Evolutionary conservation across 257 asterid species (phyloP).

Genomic region (Solanum chmielewskii): DNA sequence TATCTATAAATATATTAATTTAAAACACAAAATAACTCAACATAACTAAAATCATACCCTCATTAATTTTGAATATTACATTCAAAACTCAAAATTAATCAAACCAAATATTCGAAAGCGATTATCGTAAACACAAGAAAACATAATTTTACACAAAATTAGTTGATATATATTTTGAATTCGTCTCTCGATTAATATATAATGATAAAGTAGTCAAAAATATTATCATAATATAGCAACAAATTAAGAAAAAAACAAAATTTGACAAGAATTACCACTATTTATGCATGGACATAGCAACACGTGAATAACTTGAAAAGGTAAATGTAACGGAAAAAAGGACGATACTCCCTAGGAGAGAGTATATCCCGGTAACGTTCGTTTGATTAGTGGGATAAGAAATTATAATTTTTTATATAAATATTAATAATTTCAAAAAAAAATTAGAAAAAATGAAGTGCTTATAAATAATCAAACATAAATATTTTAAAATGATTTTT

Average conservation of each 20-base stretch:
- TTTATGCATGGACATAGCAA: slow-evolving; percentile 5
- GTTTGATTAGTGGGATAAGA: not conserved
- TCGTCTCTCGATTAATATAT: too few species aligned
- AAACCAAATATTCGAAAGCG: too few species aligned
- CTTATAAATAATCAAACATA: too few species aligned
- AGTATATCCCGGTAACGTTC: accelerated
- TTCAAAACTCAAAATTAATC: not conserved
- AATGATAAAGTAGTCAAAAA: not conserved
- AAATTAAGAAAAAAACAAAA: slow-evolving; percentile 38
- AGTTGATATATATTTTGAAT: too few species aligned
- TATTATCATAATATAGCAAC: slow-evolving; percentile 24
- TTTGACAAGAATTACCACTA: slow-evolving; percentile 4
- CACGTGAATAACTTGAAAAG: slow-evolving; percentile 42
- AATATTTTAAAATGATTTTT: too few species aligned
- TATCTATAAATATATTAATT: not conserved
- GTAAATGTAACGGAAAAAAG: not conserved
- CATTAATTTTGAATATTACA: not conserved
- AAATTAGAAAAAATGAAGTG: too few species aligned
- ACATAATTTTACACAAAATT: too few species aligned
- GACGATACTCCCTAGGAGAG: slow-evolving; percentile 26
- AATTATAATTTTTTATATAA: not conserved
- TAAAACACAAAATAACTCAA: not conserved
- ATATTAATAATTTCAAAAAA: not conserved
- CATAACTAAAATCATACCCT: not conserved
- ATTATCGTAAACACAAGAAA: not conserved